Base-by-base conservation (phyloP, 2,329 filamentous ascomycete genomes). In the Aureobasidium sp. region DNA sequence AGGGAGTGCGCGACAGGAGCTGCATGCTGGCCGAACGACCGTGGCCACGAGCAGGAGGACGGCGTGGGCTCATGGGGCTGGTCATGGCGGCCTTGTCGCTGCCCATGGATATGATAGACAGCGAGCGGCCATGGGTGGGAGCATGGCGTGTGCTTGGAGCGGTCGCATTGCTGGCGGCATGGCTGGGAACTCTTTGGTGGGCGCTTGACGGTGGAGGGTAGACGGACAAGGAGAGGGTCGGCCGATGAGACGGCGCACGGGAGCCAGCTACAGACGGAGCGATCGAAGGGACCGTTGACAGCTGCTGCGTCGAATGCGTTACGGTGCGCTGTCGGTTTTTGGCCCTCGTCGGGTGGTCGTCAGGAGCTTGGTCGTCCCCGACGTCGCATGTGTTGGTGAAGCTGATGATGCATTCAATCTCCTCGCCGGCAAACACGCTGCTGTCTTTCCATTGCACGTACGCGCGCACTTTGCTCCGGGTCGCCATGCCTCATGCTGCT, bases 391-490 rank as follows among this genome's bases (percentile, higher is more conserved):
- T 83, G 74, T 99, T 99, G 77, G 89, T 93, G 78, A 99, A 99
- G 56, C 90, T 97, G 74, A 99, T 96, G 68, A 87, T 91, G 77
- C 94, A 97, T 78, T 92, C 90, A 71, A 97, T 84, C 72, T 96
- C 89, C 80, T 99, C 94, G 76, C 94, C 94, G 62, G 94, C 90
- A 77, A 97, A 99, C 70, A 99, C 90, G 65, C 90, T 92, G 75
- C 93, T 87, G 73, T 96, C 90, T 74, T 91, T 88, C 89, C 93
- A 99, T 78, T 88, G 87, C 75, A 99, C 90, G 75, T 93, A 96
- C 76, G 97, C 93, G 75, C 92, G 89, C 74, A 99, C 91, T 79
- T 95, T 93, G 77, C 82, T 84, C 27, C 25, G 37, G 20, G 27
- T 25, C n/a, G 59, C 42, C 60, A 62, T 62, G 41, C 41, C 22